Evolutionary conservation across 768 basidiomycete species (phyloP).

Genomic region (Amanita brunnescens): DNA sequence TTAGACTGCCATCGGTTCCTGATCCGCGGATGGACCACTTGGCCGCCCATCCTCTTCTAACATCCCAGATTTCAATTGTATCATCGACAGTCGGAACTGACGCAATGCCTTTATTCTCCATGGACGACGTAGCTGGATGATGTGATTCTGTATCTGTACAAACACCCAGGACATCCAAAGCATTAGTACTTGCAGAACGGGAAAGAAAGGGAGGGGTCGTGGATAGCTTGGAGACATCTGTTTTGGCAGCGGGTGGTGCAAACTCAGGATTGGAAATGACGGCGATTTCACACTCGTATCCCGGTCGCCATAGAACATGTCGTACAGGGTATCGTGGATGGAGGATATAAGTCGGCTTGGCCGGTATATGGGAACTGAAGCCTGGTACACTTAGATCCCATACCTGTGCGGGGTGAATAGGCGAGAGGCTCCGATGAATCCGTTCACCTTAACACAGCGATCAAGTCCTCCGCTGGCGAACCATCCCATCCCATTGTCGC

Average conservation of each 20-base stretch:
- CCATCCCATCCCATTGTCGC: conserved; percentile 49
- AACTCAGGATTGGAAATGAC: conserved; percentile 59
- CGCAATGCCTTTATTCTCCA: conserved; percentile 13
- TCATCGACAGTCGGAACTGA: conserved; percentile 30
- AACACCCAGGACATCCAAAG: neutral
- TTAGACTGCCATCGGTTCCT: conserved; percentile 61
- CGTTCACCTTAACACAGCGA: conserved; percentile 60
- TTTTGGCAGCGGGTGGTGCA: conserved; percentile 22
- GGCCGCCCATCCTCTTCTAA: conserved; percentile 68
- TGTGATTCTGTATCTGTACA: neutral
- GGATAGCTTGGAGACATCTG: conserved; percentile 5
- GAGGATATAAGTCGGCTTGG: conserved; percentile 59
- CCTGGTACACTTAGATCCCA: conserved; percentile 58
- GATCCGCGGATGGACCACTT: conserved; percentile 73
- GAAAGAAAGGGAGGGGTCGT: conserved; percentile 1
- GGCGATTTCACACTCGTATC: conserved; percentile 67
- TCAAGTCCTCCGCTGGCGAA: conserved; percentile 75
- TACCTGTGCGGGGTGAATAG: conserved; percentile 29
- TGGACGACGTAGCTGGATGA: neutral
- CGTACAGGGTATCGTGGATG: conserved; percentile 71
- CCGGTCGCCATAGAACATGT: conserved; percentile 69
- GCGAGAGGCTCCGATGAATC: conserved; percentile 1
- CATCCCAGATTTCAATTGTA: conserved; percentile 81
- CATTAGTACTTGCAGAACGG: neutral
- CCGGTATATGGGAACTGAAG: conserved; percentile 40